phyloP scores from a whole-genome alignment of 192 early-diverging fungal genomes.

The Geranomyces michiganensis region DNA sequence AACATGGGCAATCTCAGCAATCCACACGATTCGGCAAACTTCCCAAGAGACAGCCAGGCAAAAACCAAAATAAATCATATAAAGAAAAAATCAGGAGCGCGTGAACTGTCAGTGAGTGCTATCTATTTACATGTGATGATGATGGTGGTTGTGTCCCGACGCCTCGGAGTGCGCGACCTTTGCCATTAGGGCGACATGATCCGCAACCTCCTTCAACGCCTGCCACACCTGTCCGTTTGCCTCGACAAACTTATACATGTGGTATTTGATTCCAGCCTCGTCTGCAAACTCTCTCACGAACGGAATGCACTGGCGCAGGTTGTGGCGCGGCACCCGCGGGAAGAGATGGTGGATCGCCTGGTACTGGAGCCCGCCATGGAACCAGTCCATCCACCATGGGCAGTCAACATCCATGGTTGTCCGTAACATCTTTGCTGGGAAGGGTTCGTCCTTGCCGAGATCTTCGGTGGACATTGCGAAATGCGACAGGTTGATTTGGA shows the following conservation, averaged over 20 bases:
- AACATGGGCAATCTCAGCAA: too few relatives aligned
- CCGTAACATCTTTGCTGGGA: conserved; percentile 81
- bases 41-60: too few relatives aligned
- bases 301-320: conserved; percentile 72
- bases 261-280: conserved; percentile 6
- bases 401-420: conserved; percentile 98
- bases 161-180: conserved; percentile 14
- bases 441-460: conserved; percentile 51
- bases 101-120: too few relatives aligned
- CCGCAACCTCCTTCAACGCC: conserved; percentile 7
- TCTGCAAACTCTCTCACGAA: conserved; percentile 71
- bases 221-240: conserved; percentile 5
- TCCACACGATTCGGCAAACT: too few relatives aligned
- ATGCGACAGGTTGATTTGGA: conserved; percentile 96
- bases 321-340: conserved; percentile 90
- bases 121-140: too few relatives aligned
- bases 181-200: conserved; percentile 3
- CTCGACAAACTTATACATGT: conserved; percentile 13
- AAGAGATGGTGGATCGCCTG: conserved; percentile 95
- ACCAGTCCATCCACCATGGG: conserved; percentile 92
- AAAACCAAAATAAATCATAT: too few relatives aligned
- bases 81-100: too few relatives aligned
- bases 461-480: conserved; percentile 84
- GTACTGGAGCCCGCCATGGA: conserved; percentile 96
- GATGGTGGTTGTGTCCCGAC: not conserved